phyloP scores from a whole-genome alignment of 768 basidiomycete species.

The Mycena venus region DNA sequence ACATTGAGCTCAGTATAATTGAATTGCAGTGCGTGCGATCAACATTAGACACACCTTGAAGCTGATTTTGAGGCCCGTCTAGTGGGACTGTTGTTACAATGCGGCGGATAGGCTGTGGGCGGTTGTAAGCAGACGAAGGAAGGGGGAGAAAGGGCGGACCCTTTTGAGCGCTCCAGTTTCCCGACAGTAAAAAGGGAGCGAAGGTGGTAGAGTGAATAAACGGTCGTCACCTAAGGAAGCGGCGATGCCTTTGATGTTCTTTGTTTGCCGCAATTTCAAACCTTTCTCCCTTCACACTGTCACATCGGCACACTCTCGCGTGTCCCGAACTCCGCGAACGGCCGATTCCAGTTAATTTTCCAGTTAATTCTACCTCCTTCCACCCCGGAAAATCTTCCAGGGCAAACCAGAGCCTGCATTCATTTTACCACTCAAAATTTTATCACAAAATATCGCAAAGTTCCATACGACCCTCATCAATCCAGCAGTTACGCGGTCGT shows the following conservation, averaged over 20 bases:
- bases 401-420: neutral
- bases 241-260: slow-evolving; percentile 15
- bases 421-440: neutral
- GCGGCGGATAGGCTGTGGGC: slow-evolving; percentile 60
- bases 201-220: slow-evolving; percentile 56
- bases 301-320: neutral
- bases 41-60: slow-evolving; percentile 67
- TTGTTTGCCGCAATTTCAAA: neutral
- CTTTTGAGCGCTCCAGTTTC: slow-evolving; percentile 63
- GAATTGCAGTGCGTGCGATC: slow-evolving; percentile 38
- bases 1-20: slow-evolving; percentile 36
- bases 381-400: neutral
- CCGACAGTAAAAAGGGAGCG: slow-evolving; percentile 49
- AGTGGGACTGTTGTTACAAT: slow-evolving; percentile 88
- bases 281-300: slow-evolving; percentile 6
- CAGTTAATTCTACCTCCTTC: neutral
- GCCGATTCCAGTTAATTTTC: neutral
- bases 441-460: neutral
- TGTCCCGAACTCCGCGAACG: neutral
- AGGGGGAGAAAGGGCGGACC: slow-evolving; percentile 44
- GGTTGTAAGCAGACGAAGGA: slow-evolving; percentile 35
- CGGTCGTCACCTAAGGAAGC: slow-evolving; percentile 49
- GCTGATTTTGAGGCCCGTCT: slow-evolving; percentile 82
- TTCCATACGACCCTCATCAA: neutral
- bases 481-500: neutral